Percentiles rank a stretch among this genome's conserved stretches.
Evolutionary conservation across 1,284 basidiomycete genomes (phyloP).

Genomic region (Leccinum pachyderme): DNA sequence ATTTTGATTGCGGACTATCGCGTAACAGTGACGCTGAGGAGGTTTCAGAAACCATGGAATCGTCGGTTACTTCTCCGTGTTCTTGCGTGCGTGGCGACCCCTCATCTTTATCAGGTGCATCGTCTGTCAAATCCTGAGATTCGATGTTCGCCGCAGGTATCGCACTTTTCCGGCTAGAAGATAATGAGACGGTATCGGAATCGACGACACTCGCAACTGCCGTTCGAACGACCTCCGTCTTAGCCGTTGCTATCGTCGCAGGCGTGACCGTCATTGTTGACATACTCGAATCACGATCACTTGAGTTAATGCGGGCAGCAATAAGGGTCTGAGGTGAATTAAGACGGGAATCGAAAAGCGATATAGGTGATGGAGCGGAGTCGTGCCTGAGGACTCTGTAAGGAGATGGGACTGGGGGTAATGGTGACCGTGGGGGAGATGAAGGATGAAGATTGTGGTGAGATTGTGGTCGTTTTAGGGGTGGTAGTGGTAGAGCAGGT

Average conservation of each 20-base stretch:
- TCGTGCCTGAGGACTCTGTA: not conserved
- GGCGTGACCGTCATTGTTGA: conserved; percentile 49
- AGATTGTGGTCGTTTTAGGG: conserved; percentile 16
- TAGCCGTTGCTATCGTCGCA: conserved; percentile 43
- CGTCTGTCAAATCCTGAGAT: not conserved
- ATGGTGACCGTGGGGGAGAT: conserved; percentile 4
- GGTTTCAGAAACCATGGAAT: conserved; percentile 15
- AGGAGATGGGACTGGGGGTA: conserved; percentile 13
- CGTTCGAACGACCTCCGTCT: conserved; percentile 39
- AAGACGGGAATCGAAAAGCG: conserved; percentile 9
- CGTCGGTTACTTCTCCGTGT: conserved; percentile 12
- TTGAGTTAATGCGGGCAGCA: conserved; percentile 9
- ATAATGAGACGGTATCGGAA: conserved; percentile 21
- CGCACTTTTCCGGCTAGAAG: conserved; percentile 17
- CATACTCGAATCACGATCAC: conserved; percentile 49
- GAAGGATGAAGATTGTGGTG: conserved; percentile 12
- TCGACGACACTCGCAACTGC: conserved; percentile 48
- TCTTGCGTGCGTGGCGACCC: conserved; percentile 12
- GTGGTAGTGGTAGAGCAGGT: conserved; percentile 22
- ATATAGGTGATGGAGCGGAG: conserved; percentile 2
- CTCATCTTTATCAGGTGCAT: not conserved
- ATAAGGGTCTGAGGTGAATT: conserved; percentile 21
- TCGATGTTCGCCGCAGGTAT: conserved; percentile 10
- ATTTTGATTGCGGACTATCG: conserved; percentile 23
- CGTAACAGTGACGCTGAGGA: conserved; percentile 25